Base-by-base conservation (phyloP, 1,284 basidiomycete species). In the Moesziomyces aphidis region DNA sequence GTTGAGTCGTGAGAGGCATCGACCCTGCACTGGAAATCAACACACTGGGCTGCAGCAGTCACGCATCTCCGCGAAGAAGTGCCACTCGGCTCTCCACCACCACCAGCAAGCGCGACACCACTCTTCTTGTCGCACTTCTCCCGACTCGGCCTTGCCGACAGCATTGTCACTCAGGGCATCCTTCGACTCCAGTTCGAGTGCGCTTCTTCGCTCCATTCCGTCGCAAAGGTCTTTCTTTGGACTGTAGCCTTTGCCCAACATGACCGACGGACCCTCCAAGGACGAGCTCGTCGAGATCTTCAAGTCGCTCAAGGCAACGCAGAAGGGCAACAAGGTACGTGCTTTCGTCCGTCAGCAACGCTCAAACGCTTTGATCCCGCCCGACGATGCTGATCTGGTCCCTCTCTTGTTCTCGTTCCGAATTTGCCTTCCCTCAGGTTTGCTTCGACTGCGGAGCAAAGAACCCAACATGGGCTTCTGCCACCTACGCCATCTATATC, bases 391-490 rank as follows among this genome's bases (percentile, higher is more conserved):
- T 55, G 43, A 64, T 28, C 26, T 28, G 15, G 5, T 23, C n/a
- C 28, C 19, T 24, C 9, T 31, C 1, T 11, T 50, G 23, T 45
- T 13, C 48, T 49, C 36, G 34, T 50, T 23, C 43, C 31, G 19
- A 11, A 7, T 42, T n/a, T n/a, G 45, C 17, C 13, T 39, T 11
- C 17, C 24, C 7, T 8, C 79, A 98, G 96, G 89, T 90, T 80
- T 99, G 96, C 87, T 97, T 97, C 84, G 96, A 99, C 86, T 99
- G 97, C 85, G 89, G 90, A 79, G 95, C 96, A 66, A 92, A 95
- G 83, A 97, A 97, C 87, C 96, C 96, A 59, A 97, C 95, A 50
- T 99, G 96, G 96, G 92, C 95, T 2, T 95, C 93, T 73, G 94
- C 97, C 36, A 96, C 94, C 0, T 99, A 92, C 83, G 96, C 93